A percentile compares a stretch with the other conserved stretches of the same genome.
Conservation (phyloP, 352 stramenopile genomes). For the Globisporangium barbulae region DNA sequence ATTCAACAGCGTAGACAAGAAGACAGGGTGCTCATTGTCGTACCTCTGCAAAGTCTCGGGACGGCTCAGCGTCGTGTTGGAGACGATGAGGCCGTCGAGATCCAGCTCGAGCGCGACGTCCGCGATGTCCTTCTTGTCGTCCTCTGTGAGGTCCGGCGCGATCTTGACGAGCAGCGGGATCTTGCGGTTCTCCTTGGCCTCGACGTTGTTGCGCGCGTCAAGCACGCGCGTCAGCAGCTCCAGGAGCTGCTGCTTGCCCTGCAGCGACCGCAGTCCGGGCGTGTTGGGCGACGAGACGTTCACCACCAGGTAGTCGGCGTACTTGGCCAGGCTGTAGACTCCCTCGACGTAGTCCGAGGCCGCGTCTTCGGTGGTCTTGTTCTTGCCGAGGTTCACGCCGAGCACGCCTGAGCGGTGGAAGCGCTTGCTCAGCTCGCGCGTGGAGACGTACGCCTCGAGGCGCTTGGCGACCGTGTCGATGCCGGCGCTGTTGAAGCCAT, state of each 20-base stretch:
- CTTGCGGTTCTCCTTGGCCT: conserved; percentile 43
- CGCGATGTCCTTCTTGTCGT: conserved; percentile 96
- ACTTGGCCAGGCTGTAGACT: conserved; percentile 90
- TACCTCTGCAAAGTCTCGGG: conserved; percentile 79
- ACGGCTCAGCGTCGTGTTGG: conserved; percentile 95
- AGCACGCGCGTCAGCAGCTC: conserved; percentile 72
- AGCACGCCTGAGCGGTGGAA: conserved; percentile 81
- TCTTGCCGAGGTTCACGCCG: conserved; percentile 98
- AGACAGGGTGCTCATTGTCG: neutral
- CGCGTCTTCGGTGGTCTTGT: conserved; percentile 90
- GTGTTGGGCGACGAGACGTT: conserved; percentile 98
- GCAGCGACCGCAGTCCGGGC: conserved; percentile 76
- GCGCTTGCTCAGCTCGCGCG: conserved; percentile 25
- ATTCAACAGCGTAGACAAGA: neutral
- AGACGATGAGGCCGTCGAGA: conserved; percentile 96
- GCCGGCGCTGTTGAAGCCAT: conserved; percentile 97
- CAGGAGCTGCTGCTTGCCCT: conserved; percentile 81
- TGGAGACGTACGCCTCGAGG: conserved; percentile 56
- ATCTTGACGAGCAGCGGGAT: conserved; percentile 97
- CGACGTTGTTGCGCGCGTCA: conserved; percentile 59
- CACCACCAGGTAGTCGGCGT: conserved; percentile 97
- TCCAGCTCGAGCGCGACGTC: conserved; percentile 80
- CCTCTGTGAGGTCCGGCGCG: conserved; percentile 92
- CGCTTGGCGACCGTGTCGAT: conserved; percentile 72
- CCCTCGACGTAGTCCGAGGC: conserved; percentile 89